These are phyloP conservation scores for Backusella tuberculispora DNA, from an alignment of 192 early-diverging fungal species.

Conservation along the genomic window DNA sequence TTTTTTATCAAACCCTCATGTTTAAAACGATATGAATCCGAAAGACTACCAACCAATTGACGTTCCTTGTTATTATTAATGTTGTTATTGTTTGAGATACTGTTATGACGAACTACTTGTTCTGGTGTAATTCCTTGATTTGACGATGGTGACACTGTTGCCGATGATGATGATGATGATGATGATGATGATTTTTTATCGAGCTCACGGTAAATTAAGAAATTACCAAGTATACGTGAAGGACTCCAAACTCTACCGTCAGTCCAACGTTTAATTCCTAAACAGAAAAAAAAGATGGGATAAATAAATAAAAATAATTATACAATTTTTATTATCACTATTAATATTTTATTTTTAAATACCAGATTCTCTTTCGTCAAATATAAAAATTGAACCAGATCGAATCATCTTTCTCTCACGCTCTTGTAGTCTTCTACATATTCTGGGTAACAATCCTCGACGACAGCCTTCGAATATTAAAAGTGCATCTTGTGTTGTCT, in stretches of 20 bases:
- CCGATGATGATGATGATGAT: conserved; percentile 6
- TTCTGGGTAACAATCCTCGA: conserved; percentile 65
- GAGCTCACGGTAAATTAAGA: conserved; percentile 80
- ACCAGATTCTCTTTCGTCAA: conserved; percentile 81
- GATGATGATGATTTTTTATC: conserved; percentile 36
- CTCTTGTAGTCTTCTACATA: conserved; percentile 72
- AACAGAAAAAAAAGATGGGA: no score
- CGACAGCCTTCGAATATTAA: conserved; percentile 81
- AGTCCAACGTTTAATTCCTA: conserved; percentile 85
- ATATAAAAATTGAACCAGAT: conserved; percentile 81
- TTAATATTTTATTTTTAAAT: conserved; percentile 8
- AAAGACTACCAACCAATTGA: conserved; percentile 57
- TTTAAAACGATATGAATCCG: conserved; percentile 61
- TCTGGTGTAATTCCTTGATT: not conserved
- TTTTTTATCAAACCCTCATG: conserved; percentile 74
- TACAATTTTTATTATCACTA: not conserved
- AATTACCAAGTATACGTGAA: conserved; percentile 81
- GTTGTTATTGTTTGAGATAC: conserved; percentile 23
- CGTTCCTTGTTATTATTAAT: conserved; percentile 53
- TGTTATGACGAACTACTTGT: conserved; percentile 40
- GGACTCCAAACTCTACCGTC: conserved; percentile 84
- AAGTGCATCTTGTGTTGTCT: conserved; percentile 77
- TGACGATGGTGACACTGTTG: not conserved
- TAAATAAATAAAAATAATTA: not conserved
- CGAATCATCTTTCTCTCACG: conserved; percentile 70